Evolutionary conservation across 2,329 filamentous ascomycete genomes (phyloP), one percentile per base, ranked within the genome.

Genomic region (Hypomyces rosellus): DNA sequence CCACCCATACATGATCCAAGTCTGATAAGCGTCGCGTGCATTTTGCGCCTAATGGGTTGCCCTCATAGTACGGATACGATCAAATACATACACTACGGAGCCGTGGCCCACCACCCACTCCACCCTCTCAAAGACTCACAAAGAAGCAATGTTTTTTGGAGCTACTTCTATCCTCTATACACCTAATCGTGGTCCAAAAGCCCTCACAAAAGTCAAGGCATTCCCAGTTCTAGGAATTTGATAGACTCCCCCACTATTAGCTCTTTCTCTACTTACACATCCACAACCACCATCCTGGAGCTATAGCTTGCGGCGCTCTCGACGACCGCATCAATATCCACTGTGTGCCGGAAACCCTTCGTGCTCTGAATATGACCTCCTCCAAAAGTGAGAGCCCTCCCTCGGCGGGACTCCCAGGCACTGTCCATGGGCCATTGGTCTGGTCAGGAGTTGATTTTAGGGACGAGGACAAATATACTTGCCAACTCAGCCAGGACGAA

Each of bases 401-500:
- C 13, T 7, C 39, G 30, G 6, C 52, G 15, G 25, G 48, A 14
- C 44, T 49, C 12, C 51, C 44, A 14, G 22, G 4, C 8, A 20
- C 45, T 2, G 20, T 57, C 20, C 42, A 45, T 3, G 57, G 55
- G 3, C 53, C 57, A 7, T 41, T 56, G 2, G 50, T 54, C 40
- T 56, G 58, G 57, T 47, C 52, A 45, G 53, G 55, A 30, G 48
- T 30, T 7, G 50, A 50, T 7, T 45, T 51, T 33, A 15, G 48
- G n/a, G 38, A 51, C 8, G 46, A 51, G 8, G 52, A 58, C 13
- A 38, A 45, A 9, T 58, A 58, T 34, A 53, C 47, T 14, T 42
- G 61, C 16, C 39, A 56, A 6, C 47, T 69, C 14, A 34, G 34
- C 20, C 30, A 45, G 8, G 38, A 52, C 2, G 59, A 58, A n/a